phyloP scores from a whole-genome alignment of 2,329 filamentous ascomycete species.

The Geosmithia putterillii region DNA sequence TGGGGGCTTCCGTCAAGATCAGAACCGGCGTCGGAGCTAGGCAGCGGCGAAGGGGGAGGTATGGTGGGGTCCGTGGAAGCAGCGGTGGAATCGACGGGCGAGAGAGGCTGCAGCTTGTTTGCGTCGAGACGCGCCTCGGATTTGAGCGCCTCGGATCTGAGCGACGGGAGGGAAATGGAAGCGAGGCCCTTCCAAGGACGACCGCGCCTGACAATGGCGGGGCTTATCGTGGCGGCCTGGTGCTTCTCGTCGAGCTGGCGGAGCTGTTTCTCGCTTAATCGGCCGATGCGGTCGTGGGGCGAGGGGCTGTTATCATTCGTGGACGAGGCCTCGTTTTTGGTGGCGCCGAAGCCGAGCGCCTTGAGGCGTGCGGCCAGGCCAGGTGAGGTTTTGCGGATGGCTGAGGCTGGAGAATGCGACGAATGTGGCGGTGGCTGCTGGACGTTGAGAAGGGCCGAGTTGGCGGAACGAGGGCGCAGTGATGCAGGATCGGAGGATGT shows the following conservation, averaged over 20 bases:
- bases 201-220: constrained; percentile 50
- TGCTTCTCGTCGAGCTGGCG: constrained; percentile 57
- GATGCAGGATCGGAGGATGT: constrained; percentile 1
- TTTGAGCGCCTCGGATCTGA: constrained; percentile 8
- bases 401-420: constrained; percentile 9
- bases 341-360: constrained; percentile 46
- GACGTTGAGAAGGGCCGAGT: background rate
- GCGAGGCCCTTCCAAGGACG: constrained; percentile 61
- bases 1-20: constrained; percentile 13
- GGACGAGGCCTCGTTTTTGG: constrained; percentile 23
- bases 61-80: background rate
- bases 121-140: constrained; percentile 3
- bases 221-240: constrained; percentile 36
- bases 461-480: background rate
- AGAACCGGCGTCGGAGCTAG: constrained; percentile 10
- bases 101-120: background rate
- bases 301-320: constrained; percentile 9
- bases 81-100: background rate
- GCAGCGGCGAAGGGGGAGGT: constrained; percentile 4
- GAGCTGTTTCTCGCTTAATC: constrained; percentile 59
- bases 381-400: constrained; percentile 46
- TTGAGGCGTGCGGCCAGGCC: constrained; percentile 53
- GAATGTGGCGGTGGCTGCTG: constrained; percentile 5
- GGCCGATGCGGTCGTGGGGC: constrained; percentile 42
- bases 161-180: constrained; percentile 27